Evolutionary conservation across 2,329 filamentous ascomycete species (phyloP), one percentile per base, ranked within the genome.

Genomic region (Monosporascus cannonballus): DNA sequence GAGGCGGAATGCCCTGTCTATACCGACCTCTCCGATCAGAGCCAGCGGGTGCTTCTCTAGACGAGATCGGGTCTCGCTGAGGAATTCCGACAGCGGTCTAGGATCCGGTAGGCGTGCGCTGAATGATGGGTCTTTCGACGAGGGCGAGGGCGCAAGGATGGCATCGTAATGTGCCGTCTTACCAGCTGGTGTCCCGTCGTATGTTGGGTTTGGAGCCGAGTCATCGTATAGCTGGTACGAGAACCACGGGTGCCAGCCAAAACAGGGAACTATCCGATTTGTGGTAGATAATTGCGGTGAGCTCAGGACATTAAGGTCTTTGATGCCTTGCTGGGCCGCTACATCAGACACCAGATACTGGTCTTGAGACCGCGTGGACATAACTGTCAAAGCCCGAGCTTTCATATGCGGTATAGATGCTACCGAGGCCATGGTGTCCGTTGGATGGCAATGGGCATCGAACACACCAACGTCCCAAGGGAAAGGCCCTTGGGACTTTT

Each of bases 231-330:
- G 77, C 58, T 89, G 84, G 67, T 93, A 77, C 1, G 88, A 87
- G 68, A 92, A 93, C 89, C 89, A 94, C 1, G 89, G 89, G 66
- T 94, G 89, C 87, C 89, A 92, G 20, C 89, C 89, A 69, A 92
- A 93, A n/a, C 84, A 83, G 0, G 89, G 87, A 3, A 93, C 61
- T 24, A 85, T 66, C 54, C 74, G 75, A 53, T 74, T 70, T 50
- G 58, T 49, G 15, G 46, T 50, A 24, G 56, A 51, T 48, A 48
- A 37, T 30, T 45, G n/a, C 6, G 25, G 56, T 47, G 58, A 49
- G 36, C 51, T 47, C 20, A 68, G 25, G 45, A 52, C 53, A 11
- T 60, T 51, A 37, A 53, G 57, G 54, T 66, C 61, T 25, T 62
- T 64, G 47, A 86, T 64, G 37, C 80, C 79, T 60, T 84, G 76